Evolutionary conservation across 2,329 filamentous ascomycete species (phyloP).

Genomic region (Waltergamsia citrina): DNA sequence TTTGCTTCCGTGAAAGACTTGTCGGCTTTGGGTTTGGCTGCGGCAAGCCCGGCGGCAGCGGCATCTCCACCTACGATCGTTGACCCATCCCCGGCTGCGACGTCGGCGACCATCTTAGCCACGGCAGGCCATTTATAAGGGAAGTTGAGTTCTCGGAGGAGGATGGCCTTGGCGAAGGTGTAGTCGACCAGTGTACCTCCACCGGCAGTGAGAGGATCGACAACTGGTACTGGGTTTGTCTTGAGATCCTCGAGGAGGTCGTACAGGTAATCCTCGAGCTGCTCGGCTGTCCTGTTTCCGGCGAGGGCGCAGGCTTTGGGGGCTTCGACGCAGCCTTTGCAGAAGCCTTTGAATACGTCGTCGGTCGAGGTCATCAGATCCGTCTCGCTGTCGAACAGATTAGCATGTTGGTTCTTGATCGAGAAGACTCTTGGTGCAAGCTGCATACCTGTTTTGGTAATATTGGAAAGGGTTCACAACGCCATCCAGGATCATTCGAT

Average conservation of each 20-base stretch:
- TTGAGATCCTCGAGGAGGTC: slow-evolving; percentile 16
- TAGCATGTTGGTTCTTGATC: neutral
- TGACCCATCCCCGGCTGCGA: slow-evolving; percentile 5
- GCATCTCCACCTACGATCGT: neutral
- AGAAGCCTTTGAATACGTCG: slow-evolving; percentile 16
- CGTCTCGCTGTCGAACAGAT: slow-evolving; percentile 8
- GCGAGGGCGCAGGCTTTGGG: slow-evolving; percentile 17
- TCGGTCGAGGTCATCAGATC: slow-evolving; percentile 16
- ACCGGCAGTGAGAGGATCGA: neutral
- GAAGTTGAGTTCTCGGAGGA: slow-evolving; percentile 11
- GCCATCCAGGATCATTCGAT: slow-evolving; percentile 26
- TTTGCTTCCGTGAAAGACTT: slow-evolving; percentile 3
- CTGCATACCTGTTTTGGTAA: slow-evolving; percentile 11
- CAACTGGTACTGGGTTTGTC: slow-evolving; percentile 13
- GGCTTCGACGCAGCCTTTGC: slow-evolving; percentile 14
- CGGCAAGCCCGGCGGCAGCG: neutral
- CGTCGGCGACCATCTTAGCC: slow-evolving; percentile 6
- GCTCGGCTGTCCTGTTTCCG: slow-evolving; percentile 16
- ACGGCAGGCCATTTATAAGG: slow-evolving; percentile 9
- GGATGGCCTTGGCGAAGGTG: slow-evolving; percentile 9
- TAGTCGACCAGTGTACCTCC: slow-evolving; percentile 14
- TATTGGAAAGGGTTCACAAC: slow-evolving; percentile 21
- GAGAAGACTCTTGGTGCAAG: neutral
- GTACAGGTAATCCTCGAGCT: slow-evolving; percentile 23
- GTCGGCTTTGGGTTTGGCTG: neutral